These are phyloP conservation scores for Geosmithia putterillii DNA, from an alignment of 2,329 filamentous ascomycete species.

Conservation along the genomic window DNA sequence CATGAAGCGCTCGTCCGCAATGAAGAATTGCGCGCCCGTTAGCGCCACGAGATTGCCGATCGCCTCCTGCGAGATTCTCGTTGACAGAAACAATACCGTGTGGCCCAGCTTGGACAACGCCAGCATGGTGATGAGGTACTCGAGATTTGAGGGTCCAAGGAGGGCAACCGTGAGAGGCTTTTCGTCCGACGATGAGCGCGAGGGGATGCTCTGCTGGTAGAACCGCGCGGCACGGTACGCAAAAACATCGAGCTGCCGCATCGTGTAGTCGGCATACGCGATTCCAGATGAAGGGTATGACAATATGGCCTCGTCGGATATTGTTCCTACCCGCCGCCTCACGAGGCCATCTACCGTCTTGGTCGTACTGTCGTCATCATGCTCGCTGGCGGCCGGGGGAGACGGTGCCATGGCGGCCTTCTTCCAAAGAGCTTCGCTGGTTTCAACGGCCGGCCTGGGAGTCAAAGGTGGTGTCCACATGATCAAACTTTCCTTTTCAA, in stretches of 20 bases:
- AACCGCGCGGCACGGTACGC: conserved; percentile 13
- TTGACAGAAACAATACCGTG: conserved; percentile 26
- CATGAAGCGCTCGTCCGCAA: conserved; percentile 11
- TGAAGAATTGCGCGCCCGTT: conserved; percentile 12
- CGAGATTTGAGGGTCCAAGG: conserved; percentile 38
- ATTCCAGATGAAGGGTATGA: conserved; percentile 30
- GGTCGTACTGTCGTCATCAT: conserved; percentile 9
- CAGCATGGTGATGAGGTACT: conserved; percentile 40
- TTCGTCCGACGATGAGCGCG: conserved; percentile 9
- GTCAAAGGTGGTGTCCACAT: neutral
- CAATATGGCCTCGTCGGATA: conserved; percentile 19
- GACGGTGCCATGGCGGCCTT: neutral
- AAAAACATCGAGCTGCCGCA: conserved; percentile 29
- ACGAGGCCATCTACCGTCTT: conserved; percentile 12
- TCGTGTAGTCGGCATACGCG: conserved; percentile 32
- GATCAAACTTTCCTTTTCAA: neutral
- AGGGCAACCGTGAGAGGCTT: conserved; percentile 29
- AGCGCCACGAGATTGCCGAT: conserved; percentile 14
- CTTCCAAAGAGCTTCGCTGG: neutral
- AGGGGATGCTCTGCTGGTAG: conserved; percentile 10
- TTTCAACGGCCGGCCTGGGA: neutral
- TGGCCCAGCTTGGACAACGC: conserved; percentile 43
- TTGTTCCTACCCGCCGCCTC: conserved; percentile 10
- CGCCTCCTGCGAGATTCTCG: conserved; percentile 17
- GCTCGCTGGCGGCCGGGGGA: neutral